phyloP scores from a whole-genome alignment of 2,329 filamentous ascomycete genomes.

The Sporothrix sp. region DNA sequence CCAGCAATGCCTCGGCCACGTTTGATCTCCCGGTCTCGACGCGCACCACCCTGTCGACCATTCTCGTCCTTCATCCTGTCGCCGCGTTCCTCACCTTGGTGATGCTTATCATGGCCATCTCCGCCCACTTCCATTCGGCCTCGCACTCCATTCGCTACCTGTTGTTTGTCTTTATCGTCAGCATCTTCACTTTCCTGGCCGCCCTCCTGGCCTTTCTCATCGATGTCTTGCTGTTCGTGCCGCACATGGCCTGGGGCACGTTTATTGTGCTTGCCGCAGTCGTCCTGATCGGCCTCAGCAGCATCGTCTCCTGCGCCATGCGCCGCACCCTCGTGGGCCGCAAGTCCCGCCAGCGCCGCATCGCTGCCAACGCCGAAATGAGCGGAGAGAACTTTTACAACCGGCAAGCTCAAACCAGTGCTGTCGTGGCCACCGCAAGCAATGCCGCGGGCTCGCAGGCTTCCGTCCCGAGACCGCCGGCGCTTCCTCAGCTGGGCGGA shows the following conservation, averaged over 20 bases:
- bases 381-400: constrained; percentile 88
- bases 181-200: constrained; percentile 73
- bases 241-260: constrained; percentile 86
- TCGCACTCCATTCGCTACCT: constrained; percentile 87
- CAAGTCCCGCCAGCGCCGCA: constrained; percentile 85
- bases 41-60: constrained; percentile 63
- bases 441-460: not conserved
- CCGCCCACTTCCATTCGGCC: constrained; percentile 77
- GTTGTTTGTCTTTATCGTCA: constrained; percentile 73
- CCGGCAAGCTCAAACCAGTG: constrained; percentile 45
- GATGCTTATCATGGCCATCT: constrained; percentile 68
- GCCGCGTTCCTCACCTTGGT: constrained; percentile 78
- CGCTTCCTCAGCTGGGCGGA: constrained; percentile 47
- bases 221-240: constrained; percentile 89
- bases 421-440: constrained; percentile 29
- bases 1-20: constrained; percentile 22
- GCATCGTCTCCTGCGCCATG: constrained; percentile 88
- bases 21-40: constrained; percentile 49
- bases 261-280: constrained; percentile 88
- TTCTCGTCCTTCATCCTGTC: constrained; percentile 87
- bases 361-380: constrained; percentile 94
- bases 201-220: constrained; percentile 77
- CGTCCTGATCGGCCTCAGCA: constrained; percentile 70
- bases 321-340: constrained; percentile 81
- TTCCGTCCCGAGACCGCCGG: constrained; percentile 35